These are phyloP conservation scores for Bipolaris cookei DNA, from an alignment of 2,329 filamentous ascomycete genomes.

Conservation along the genomic window DNA sequence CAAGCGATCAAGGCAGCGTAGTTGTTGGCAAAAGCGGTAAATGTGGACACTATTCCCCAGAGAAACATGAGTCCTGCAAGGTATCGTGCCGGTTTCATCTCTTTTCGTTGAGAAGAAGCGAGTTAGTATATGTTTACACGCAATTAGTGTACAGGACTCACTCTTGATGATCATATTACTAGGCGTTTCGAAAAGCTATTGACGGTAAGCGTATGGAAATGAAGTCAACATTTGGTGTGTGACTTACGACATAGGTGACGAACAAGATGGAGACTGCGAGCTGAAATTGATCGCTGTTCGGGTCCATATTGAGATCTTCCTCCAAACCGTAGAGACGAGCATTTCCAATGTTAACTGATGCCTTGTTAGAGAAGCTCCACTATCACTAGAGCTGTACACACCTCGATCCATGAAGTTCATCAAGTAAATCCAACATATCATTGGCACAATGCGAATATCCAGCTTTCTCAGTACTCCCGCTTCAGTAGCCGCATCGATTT, in stretches of 20 bases:
- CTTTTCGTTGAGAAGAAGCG: slow-evolving; percentile 36
- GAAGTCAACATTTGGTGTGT: not conserved
- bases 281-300: slow-evolving; percentile 27
- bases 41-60: slow-evolving; percentile 35
- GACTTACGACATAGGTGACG: slow-evolving; percentile 34
- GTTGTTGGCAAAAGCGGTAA: slow-evolving; percentile 35
- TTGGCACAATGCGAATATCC: slow-evolving; percentile 57
- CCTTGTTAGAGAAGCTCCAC: not conserved
- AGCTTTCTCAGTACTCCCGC: slow-evolving; percentile 56
- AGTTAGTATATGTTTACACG: not conserved
- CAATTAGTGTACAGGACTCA: not conserved
- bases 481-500: slow-evolving; percentile 55
- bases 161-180: slow-evolving; percentile 54
- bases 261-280: slow-evolving; percentile 34
- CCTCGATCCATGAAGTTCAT: slow-evolving; percentile 56
- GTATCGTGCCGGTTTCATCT: slow-evolving; percentile 33
- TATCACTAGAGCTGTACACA: slow-evolving; percentile 14
- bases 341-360: slow-evolving; percentile 49
- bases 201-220: slow-evolving; percentile 18
- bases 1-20: slow-evolving; percentile 36
- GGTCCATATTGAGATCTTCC: slow-evolving; percentile 27
- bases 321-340: slow-evolving; percentile 40
- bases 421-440: slow-evolving; percentile 64
- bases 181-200: slow-evolving; percentile 52
- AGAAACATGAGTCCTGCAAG: slow-evolving; percentile 32